Percentiles rank a stretch among this genome's conserved stretches.
phyloP scores from a whole-genome alignment of 164 flowering plant genomes.

The Tetrastigma voinierianum region DNA sequence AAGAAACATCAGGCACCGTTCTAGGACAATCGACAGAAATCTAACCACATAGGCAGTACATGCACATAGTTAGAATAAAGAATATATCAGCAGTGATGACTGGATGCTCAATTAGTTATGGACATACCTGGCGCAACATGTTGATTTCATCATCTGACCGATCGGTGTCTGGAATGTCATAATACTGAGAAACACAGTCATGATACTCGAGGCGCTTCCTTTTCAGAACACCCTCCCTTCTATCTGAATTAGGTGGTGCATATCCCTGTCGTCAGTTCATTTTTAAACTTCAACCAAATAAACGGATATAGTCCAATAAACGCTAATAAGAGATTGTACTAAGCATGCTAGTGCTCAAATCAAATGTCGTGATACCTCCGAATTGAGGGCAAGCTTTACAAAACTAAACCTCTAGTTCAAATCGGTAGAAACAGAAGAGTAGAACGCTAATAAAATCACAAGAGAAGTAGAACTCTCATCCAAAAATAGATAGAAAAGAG shows the following conservation, averaged over 20 bases:
- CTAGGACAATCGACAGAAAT: conserved; percentile 98
- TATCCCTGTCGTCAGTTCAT: conserved; percentile 99
- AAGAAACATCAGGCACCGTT: conserved; percentile 94
- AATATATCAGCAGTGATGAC: not conserved
- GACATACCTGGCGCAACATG: conserved; percentile 93
- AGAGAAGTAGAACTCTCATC: too few species aligned
- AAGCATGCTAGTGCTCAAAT: not conserved
- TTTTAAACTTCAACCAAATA: conserved; percentile 48
- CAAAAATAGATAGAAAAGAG: too few species aligned
- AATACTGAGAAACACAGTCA: conserved; percentile 84
- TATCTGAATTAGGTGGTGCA: conserved; percentile 99
- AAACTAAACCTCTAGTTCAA: not conserved
- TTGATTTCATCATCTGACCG: conserved; percentile 95
- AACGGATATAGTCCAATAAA: not conserved
- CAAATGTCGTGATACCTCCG: not conserved
- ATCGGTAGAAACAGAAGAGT: not conserved
- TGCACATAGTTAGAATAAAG: not conserved
- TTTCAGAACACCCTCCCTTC: conserved; percentile 91
- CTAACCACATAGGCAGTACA: conserved; percentile 36
- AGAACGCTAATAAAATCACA: not conserved
- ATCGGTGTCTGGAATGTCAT: conserved; percentile 89
- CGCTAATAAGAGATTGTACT: not conserved
- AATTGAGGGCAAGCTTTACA: not conserved
- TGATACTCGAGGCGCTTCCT: conserved; percentile 92
- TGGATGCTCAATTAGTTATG: not conserved